phyloP scores from a whole-genome alignment of 305 asterid genomes.

The Fraxinus baroniana region DNA sequence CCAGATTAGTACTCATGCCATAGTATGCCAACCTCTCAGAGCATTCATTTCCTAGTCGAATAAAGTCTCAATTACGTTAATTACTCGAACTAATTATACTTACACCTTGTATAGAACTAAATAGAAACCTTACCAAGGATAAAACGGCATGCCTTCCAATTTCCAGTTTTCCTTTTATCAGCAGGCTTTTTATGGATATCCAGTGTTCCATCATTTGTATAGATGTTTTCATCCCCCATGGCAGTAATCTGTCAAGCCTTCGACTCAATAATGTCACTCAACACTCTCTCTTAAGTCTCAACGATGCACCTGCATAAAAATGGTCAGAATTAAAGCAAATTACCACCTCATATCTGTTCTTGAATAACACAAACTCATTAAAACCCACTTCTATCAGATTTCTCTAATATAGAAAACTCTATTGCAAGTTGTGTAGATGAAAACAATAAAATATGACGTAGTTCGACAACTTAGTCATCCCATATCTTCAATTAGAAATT shows the following conservation, averaged over 20 bases:
- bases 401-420: not conserved
- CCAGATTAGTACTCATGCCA: slow-evolving; percentile 50
- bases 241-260: not conserved
- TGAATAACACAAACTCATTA: not conserved
- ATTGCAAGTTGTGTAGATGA: not conserved
- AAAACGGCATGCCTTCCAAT: slow-evolving; percentile 42
- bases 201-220: slow-evolving; percentile 42
- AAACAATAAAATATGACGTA: not conserved
- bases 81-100: not conserved
- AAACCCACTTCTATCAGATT: not conserved
- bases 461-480: not conserved
- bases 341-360: no score
- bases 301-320: not conserved
- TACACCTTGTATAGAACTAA: not conserved
- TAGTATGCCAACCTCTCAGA: slow-evolving; percentile 51
- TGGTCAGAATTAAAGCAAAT: not conserved
- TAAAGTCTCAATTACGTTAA: not conserved
- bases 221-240: slow-evolving; percentile 28
- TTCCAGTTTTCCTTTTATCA: slow-evolving; percentile 43
- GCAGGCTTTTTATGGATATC: slow-evolving; percentile 39
- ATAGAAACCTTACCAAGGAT: slow-evolving; percentile 34
- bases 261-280: not conserved
- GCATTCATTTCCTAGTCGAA: slow-evolving; percentile 35
- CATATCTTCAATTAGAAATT: not conserved
- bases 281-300: not conserved